Evolutionary conservation across 1,139 yeast genomes (phyloP), one percentile per base, ranked within the genome.

Genomic region (Pichia sp.): DNA sequence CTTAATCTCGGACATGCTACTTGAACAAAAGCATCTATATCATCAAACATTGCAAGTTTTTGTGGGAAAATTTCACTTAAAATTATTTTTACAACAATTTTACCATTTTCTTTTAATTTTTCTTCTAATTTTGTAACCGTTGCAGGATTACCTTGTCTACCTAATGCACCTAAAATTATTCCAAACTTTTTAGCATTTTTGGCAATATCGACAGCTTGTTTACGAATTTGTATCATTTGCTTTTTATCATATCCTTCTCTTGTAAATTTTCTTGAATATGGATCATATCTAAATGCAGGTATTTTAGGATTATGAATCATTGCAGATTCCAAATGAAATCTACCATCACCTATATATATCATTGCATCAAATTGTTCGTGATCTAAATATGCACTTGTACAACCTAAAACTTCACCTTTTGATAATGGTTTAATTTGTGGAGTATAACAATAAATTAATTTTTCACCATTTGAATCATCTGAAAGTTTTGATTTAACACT

Each of bases 1-100:
- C 96, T 87, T 43, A 92, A 69, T 55, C 99, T 71, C 0, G 99
- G 99, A 62, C 99, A 92, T 0, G 98, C 99, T 4, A 92, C 96
- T 64, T 92, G 99, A 22, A 92, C 85, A 73, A 95, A 92, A 6
- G 90, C 95, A 65, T 92, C 98, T 23, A 92, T 79, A 58, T 87
- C 95, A 56, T 87, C 90, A 66, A 92, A 92, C 82, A 85, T 84
- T n/a, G 97, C 84, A 34, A 92, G 68, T 58, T 92, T 92, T 45
- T 81, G 86, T 0, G 99, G 99, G 64, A 92, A 89, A 11, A 92
- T 87, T 62, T 92, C 99, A 50, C 96, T 85, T 25, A 94, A 64
- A 24, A 92, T 82, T 46, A 92, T 89, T 59, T 86, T 82, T 1
- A 87, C 87, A 2, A 86, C 87, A 26, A 75, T 74, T 45, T 78